Base-by-base conservation (phyloP, 2,329 filamentous ascomycete genomes). In the Ambrosiella xylebori region DNA sequence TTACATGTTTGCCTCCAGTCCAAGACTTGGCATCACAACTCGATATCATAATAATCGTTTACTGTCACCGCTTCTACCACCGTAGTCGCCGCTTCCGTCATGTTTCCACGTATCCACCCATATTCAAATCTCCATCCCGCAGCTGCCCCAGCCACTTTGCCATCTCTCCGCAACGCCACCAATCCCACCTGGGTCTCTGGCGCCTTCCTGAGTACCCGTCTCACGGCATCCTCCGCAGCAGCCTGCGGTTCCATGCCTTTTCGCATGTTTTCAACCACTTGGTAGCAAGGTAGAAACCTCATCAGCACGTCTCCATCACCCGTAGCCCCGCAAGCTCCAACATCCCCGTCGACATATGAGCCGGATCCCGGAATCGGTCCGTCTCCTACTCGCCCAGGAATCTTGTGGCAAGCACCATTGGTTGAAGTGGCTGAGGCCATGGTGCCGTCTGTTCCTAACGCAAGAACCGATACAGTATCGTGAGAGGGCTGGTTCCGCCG, bases 251-350 rank as follows among this genome's bases (percentile, higher is more conserved):
- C 65, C 71, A 79, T 72, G 1, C 76, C 76, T 1, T 64, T 65
- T 9, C 77, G 68, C 64, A 80, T 60, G 59, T 68, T 78, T 67
- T 80, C 77, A 1, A 80, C 72, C 1, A 76, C 77, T 63, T 79
- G 77, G 62, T 79, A 79, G 63, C 77, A 80, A 0, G 77, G 77
- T 27, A 79, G 64, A 61, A 79, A 78, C 3, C 76, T 71, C 72
- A 78, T 76, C 76, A 79, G 78, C 60, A 79, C 66, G 63, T 80
- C 77, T 0, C 77, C 77, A 57, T 80, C 76, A 1, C 77, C 77
- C 0, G 77, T 79, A 1, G 77, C 76, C 7, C 76, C 77, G 62
- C 77, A 80, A 0, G 73, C 77, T 1, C 76, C 77, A 1, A 76
- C 72, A 2, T 76, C 74, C 3, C 68, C 69, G 61, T 80, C 77